phyloP scores from a whole-genome alignment of 345 rosid species.

The Kandelia obovata region DNA sequence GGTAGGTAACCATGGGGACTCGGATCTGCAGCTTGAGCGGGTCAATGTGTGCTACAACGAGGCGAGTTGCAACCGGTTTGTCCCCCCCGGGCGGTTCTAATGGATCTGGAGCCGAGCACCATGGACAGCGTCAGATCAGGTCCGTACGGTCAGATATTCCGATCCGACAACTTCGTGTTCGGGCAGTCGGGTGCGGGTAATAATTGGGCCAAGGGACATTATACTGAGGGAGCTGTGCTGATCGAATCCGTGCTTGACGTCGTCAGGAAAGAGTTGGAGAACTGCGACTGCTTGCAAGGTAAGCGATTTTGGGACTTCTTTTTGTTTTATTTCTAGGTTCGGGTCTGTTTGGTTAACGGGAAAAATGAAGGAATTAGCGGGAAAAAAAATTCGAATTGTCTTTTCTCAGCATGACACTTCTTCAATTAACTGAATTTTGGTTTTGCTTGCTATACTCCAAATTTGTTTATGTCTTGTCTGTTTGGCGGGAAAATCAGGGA shows the following conservation, averaged over 20 bases:
- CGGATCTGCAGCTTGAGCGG: conserved; percentile 65
- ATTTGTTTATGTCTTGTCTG: too few relatives aligned
- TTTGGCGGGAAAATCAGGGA: too few relatives aligned
- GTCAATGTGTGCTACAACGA: conserved; percentile 76
- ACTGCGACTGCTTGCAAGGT: conserved; percentile 77
- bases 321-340: too few relatives aligned
- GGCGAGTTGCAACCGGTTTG: conserved; percentile 70
- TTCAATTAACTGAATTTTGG: too few relatives aligned
- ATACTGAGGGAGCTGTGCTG: conserved; percentile 75
- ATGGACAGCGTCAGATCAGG: conserved; percentile 82
- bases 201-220: conserved; percentile 87
- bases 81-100: conserved; percentile 63
- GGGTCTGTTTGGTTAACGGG: background rate
- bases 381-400: too few relatives aligned
- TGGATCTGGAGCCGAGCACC: conserved; percentile 84
- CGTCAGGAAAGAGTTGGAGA: conserved; percentile 74
- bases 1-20: conserved; percentile 58
- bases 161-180: conserved; percentile 73
- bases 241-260: conserved; percentile 72
- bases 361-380: too few relatives aligned
- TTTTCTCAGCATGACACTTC: too few relatives aligned
- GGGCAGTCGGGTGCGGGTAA: conserved; percentile 79
- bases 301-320: background rate
- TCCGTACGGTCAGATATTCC: conserved; percentile 64
- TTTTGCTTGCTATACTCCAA: too few relatives aligned